Evolutionary conservation across 106 monocot species (phyloP).

Genomic region (Dactylorhiza incarnata): DNA sequence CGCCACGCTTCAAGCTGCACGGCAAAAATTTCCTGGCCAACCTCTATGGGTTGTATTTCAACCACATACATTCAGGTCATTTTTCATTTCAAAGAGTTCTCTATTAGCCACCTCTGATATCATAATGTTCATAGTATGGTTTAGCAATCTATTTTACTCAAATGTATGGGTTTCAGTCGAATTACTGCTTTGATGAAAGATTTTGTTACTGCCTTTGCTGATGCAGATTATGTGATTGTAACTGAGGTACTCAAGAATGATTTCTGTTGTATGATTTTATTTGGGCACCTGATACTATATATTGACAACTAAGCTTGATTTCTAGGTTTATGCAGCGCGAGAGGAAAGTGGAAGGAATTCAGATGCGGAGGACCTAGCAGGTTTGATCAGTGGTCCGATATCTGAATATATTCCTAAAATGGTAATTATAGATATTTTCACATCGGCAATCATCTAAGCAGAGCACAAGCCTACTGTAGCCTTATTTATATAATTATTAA

Average conservation of each 20-base stretch:
- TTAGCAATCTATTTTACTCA: background rate
- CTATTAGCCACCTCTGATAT: background rate
- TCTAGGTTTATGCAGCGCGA: constrained; percentile 33
- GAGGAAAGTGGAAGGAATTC: constrained; percentile 18
- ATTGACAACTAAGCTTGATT: constrained; percentile 1
- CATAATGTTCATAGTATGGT: background rate
- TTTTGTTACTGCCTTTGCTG: constrained; percentile 23
- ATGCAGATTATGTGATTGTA: constrained; percentile 35
- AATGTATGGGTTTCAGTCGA: constrained; percentile 17
- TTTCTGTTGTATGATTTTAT: background rate
- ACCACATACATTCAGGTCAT: constrained; percentile 40
- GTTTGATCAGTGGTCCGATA: constrained; percentile 22
- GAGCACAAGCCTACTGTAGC: background rate
- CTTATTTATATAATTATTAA: background rate
- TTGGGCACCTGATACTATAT: background rate
- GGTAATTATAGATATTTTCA: constrained; percentile 12
- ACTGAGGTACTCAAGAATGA: constrained; percentile 22
- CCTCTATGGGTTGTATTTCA: constrained; percentile 41
- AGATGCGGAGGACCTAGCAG: constrained; percentile 19
- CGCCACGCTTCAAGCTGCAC: constrained; percentile 34
- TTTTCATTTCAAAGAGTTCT: background rate
- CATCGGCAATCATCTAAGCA: background rate
- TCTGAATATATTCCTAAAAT: constrained; percentile 33
- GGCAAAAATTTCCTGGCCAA: constrained; percentile 21
- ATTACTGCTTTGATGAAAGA: constrained; percentile 33